A percentile compares a stretch with the other conserved stretches of the same genome.
Evolutionary conservation across 805 yeast genomes (phyloP).

Genomic region (Ogataea chonburiensis): DNA sequence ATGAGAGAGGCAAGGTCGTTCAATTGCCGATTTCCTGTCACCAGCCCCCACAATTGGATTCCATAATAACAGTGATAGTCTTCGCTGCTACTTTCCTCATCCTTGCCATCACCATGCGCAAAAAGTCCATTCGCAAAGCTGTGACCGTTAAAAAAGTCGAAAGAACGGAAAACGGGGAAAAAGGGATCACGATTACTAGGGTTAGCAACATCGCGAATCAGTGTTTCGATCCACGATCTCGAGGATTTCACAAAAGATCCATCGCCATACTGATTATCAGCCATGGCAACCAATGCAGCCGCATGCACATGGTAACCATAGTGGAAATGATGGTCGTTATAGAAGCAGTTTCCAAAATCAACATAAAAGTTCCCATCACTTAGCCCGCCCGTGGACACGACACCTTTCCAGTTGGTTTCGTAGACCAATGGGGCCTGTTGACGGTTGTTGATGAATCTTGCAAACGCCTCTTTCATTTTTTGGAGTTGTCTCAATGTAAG

Average conservation of each 20-base stretch:
- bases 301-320: constrained; percentile 83
- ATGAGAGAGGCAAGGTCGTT: constrained; percentile 56
- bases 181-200: constrained; percentile 50
- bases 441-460: constrained; percentile 62
- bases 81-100: constrained; percentile 70
- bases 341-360: constrained; percentile 72
- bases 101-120: constrained; percentile 64
- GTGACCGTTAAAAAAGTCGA: constrained; percentile 75
- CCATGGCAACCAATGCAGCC: constrained; percentile 73
- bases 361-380: constrained; percentile 35
- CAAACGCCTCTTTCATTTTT: constrained; percentile 64
- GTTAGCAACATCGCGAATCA: constrained; percentile 68
- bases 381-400: constrained; percentile 64
- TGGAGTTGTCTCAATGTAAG: constrained; percentile 53
- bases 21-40: constrained; percentile 51
- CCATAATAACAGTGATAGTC: constrained; percentile 70
- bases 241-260: constrained; percentile 50
- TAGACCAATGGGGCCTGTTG: constrained; percentile 76
- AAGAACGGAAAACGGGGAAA: constrained; percentile 64
- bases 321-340: constrained; percentile 87
- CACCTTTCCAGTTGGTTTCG: constrained; percentile 77
- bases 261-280: constrained; percentile 50
- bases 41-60: constrained; percentile 66
- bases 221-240: constrained; percentile 56
- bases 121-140: constrained; percentile 73